Conservation (phyloP, 331 rosid genomes). For the Rosa hybrid region DNA sequence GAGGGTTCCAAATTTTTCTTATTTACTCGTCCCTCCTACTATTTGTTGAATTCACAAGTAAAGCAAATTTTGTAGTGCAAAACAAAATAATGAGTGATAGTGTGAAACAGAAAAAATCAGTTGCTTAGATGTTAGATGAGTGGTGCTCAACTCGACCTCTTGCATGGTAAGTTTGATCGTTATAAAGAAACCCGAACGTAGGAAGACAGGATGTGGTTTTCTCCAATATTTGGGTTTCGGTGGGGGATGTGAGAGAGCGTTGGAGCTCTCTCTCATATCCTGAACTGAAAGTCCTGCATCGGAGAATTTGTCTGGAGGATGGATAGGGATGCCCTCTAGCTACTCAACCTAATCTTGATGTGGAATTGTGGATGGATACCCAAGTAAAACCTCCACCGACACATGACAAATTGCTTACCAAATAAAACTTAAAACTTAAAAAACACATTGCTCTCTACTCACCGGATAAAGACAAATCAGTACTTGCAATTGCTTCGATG, state of each 20-base stretch:
- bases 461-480: not conserved
- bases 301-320: not conserved
- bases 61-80: not conserved
- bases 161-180: too few relatives aligned
- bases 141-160: not conserved
- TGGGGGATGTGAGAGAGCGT: not conserved
- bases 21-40: not conserved
- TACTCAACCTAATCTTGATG: not conserved
- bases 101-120: not conserved
- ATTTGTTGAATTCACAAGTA: not conserved
- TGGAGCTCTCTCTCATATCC: not conserved
- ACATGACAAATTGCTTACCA: not conserved
- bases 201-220: not conserved
- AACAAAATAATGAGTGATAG: not conserved
- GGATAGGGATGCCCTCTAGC: not conserved
- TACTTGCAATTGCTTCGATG: slow-evolving; percentile 11
- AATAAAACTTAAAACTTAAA: not conserved
- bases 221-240: not conserved
- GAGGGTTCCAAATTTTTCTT: not conserved
- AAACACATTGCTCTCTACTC: not conserved
- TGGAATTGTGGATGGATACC: not conserved
- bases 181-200: not conserved
- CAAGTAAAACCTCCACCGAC: not conserved
- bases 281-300: not conserved
- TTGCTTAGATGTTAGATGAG: not conserved